phyloP scores from a whole-genome alignment of 2,329 filamentous ascomycete species.

The Talaromyces atroroseus region DNA sequence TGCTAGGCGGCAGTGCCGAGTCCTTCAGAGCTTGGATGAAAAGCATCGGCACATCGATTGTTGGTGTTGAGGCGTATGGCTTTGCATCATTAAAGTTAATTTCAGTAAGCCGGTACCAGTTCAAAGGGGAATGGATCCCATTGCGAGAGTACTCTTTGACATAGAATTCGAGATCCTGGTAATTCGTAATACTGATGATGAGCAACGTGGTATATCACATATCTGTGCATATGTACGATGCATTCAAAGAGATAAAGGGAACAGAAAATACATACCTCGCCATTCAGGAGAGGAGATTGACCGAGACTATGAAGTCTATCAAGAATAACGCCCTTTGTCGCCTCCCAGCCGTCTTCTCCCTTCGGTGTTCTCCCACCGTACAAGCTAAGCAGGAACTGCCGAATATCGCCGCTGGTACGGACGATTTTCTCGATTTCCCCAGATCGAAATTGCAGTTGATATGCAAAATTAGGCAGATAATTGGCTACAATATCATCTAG shows the following conservation, averaged over 20 bases:
- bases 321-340: slow-evolving; percentile 58
- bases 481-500: slow-evolving; percentile 56
- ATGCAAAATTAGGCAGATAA: slow-evolving; percentile 64
- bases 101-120: slow-evolving; percentile 77
- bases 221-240: not conserved
- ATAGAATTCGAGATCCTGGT: slow-evolving; percentile 68
- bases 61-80: slow-evolving; percentile 32
- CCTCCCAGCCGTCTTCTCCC: slow-evolving; percentile 54
- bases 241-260: not conserved
- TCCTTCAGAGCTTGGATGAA: slow-evolving; percentile 71
- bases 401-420: slow-evolving; percentile 56
- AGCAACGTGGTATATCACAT: not conserved
- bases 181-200: not conserved
- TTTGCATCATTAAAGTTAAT: slow-evolving; percentile 73
- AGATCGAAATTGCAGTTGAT: slow-evolving; percentile 75
- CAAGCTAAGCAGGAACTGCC: slow-evolving; percentile 64
- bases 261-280: slow-evolving; percentile 45
- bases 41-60: slow-evolving; percentile 59
- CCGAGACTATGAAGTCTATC: slow-evolving; percentile 57
- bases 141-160: slow-evolving; percentile 63
- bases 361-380: slow-evolving; percentile 61
- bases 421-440: slow-evolving; percentile 59
- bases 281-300: slow-evolving; percentile 55
- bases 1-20: slow-evolving; percentile 62
- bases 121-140: slow-evolving; percentile 72